Conservation (phyloP, 2,329 filamentous ascomycete species). For the Cladosporium phlei region DNA sequence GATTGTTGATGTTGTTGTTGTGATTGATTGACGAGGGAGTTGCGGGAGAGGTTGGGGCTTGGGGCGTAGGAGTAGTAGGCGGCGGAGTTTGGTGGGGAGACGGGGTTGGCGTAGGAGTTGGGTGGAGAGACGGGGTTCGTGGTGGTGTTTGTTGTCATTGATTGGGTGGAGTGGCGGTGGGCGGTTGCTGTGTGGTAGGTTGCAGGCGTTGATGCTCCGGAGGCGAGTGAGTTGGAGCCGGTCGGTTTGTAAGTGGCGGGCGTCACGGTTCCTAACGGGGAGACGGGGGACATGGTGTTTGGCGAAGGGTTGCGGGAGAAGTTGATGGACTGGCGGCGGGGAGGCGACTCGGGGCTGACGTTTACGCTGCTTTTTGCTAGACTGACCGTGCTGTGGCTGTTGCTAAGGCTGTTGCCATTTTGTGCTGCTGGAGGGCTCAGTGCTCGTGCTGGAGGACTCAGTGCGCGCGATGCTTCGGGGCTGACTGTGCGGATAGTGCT, state of each 20-base stretch:
- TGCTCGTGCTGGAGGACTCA: slow-evolving; percentile 2
- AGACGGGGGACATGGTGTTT: neutral
- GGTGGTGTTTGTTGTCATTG: too few relatives aligned
- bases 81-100: neutral
- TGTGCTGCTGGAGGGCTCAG: neutral
- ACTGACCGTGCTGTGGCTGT: neutral
- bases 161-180: too few relatives aligned
- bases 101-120: neutral
- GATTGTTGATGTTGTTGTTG: slow-evolving; percentile 10
- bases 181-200: slow-evolving; percentile 9
- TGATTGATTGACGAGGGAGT: slow-evolving; percentile 2
- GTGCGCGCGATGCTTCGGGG: slow-evolving; percentile 1
- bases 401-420: neutral
- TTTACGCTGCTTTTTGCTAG: neutral
- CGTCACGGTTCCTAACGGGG: neutral
- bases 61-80: neutral
- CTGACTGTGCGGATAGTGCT: slow-evolving; percentile 10
- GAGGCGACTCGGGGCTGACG: neutral
- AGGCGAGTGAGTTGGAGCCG: neutral
- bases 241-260: slow-evolving; percentile 5
- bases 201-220: slow-evolving; percentile 7
- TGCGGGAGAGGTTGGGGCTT: slow-evolving; percentile 6
- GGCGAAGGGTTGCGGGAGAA: slow-evolving; percentile 9
- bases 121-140: neutral
- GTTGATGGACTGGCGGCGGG: slow-evolving; percentile 7